Evolutionary conservation across 108 stramenopile species (phyloP).

Genomic region (Stephanodiscus minutulus): DNA sequence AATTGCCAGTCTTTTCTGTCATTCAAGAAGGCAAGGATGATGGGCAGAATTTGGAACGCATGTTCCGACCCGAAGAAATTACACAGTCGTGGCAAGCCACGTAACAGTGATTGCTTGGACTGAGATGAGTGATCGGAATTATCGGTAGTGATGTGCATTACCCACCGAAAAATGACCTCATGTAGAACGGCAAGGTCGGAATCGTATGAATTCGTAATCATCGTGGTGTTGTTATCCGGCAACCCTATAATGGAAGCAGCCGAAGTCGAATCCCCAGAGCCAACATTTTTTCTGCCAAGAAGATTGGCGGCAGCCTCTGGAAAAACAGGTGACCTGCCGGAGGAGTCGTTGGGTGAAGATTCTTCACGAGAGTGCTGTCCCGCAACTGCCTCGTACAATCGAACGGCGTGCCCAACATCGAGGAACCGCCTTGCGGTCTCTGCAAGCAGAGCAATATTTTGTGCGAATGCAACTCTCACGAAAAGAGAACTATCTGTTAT

Average conservation of each 20-base stretch:
- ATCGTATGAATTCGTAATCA: conserved; percentile 73
- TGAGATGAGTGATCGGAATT: conserved; percentile 81
- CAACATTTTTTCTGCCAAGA: conserved; percentile 13
- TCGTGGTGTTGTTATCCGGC: conserved; percentile 22
- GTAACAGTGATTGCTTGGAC: conserved; percentile 82
- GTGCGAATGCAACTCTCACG: conserved; percentile 87
- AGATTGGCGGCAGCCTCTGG: conserved; percentile 44
- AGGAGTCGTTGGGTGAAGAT: not conserved
- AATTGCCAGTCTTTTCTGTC: conserved; percentile 94
- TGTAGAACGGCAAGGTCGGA: conserved; percentile 77
- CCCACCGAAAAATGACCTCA: conserved; percentile 84
- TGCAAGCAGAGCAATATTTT: conserved; percentile 80
- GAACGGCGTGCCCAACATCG: conserved; percentile 86
- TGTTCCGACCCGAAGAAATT: conserved; percentile 93
- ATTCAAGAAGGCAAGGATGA: conserved; percentile 92
- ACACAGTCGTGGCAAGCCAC: conserved; percentile 83
- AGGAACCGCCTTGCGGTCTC: conserved; percentile 88
- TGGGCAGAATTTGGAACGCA: conserved; percentile 87
- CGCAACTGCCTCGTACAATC: conserved; percentile 76
- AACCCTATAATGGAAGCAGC: not conserved
- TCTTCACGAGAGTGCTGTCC: conserved; percentile 21
- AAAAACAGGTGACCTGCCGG: conserved; percentile 10
- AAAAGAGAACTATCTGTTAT: conserved; percentile 82
- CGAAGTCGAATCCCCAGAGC: not conserved
- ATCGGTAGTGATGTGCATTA: conserved; percentile 87